Evolutionary conservation across 495 filamentous ascomycete species (phyloP).

Genomic region (Penicillium parvum): DNA sequence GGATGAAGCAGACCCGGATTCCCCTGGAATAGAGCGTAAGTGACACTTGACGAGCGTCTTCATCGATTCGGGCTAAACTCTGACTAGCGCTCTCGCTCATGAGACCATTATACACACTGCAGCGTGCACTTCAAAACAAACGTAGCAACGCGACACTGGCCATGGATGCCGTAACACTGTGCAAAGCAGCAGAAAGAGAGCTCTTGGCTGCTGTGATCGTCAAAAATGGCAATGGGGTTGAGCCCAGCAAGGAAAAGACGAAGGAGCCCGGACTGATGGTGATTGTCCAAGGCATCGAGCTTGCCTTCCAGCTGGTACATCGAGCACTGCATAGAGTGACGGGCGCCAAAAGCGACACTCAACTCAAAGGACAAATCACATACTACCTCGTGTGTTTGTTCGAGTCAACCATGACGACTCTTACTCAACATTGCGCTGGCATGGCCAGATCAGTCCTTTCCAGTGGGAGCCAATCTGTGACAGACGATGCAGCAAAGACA

Average conservation of each 20-base stretch:
- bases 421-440: constrained; percentile 26
- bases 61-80: no score
- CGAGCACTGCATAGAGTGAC: constrained; percentile 33
- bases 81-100: constrained; percentile 20
- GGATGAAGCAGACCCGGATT: neutral
- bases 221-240: no score
- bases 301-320: constrained; percentile 22
- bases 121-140: constrained; percentile 30
- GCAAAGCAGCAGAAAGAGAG: constrained; percentile 21
- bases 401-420: constrained; percentile 29
- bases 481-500: no score
- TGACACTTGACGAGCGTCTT: no score
- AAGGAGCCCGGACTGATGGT: constrained; percentile 13
- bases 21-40: neutral
- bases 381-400: constrained; percentile 43
- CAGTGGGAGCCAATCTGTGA: no score
- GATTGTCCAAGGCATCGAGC: constrained; percentile 19
- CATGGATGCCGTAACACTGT: constrained; percentile 22
- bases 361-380: constrained; percentile 22
- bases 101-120: constrained; percentile 32
- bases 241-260: neutral
- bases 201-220: constrained; percentile 18
- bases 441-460: no score
- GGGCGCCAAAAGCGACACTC: constrained; percentile 6
- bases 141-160: constrained; percentile 17